These are phyloP conservation scores for Aspergillus cejpii DNA, from an alignment of 2,329 filamentous ascomycete genomes.

Conservation along the genomic window DNA sequence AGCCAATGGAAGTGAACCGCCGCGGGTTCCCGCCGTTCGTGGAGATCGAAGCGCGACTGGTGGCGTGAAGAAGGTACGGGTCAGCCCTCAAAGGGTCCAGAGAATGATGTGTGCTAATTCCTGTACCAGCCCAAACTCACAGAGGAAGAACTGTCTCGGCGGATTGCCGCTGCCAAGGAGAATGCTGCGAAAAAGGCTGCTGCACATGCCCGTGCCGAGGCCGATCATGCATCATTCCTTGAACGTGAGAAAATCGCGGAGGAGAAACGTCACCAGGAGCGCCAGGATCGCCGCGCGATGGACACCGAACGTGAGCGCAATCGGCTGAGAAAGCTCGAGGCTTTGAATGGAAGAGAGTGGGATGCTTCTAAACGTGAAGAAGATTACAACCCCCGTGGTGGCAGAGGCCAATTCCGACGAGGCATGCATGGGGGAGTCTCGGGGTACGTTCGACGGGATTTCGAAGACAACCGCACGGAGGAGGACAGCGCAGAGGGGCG, in stretches of 20 bases:
- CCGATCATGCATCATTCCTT: conserved; percentile 59
- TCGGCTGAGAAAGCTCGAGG: conserved; percentile 52
- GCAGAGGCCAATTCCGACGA: conserved; percentile 42
- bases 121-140: conserved; percentile 52
- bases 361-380: conserved; percentile 56
- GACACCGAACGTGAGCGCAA: conserved; percentile 58
- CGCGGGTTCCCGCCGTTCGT: conserved; percentile 44
- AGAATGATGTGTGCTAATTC: conserved; percentile 20
- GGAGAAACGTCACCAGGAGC: conserved; percentile 49
- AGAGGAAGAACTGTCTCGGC: conserved; percentile 56
- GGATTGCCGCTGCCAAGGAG: conserved; percentile 55
- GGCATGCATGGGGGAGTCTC: conserved; percentile 49
- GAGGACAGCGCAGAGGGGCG: conserved; percentile 13
- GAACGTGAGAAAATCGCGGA: conserved; percentile 56
- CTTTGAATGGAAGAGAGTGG: conserved; percentile 55
- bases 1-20: conserved; percentile 16
- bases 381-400: conserved; percentile 42
- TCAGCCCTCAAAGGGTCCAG: neutral
- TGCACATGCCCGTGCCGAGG: conserved; percentile 59
- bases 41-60: conserved; percentile 52
- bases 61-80: conserved; percentile 42
- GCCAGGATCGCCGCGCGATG: conserved; percentile 51
- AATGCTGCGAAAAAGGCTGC: conserved; percentile 55
- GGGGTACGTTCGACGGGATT: conserved; percentile 28
- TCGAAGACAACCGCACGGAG: conserved; percentile 21